Percentiles rank a stretch among this genome's conserved stretches.
These are phyloP conservation scores for Pochonia chlamydosporia DNA, from an alignment of 2,329 filamentous ascomycete species.

Conservation along the genomic window DNA sequence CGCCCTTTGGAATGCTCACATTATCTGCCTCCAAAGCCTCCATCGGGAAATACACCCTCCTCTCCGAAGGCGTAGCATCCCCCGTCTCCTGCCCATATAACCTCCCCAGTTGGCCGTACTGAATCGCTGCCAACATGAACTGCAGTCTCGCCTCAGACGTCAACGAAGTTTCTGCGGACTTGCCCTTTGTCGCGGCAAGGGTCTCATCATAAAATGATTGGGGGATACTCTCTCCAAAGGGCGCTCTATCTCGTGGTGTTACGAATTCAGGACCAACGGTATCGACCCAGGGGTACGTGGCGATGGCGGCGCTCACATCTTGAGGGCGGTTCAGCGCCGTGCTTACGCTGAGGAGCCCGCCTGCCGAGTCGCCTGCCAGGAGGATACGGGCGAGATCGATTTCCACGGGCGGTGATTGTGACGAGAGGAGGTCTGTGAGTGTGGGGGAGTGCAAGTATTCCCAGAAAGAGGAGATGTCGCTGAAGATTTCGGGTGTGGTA, in stretches of 20 bases:
- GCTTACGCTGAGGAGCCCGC: background rate
- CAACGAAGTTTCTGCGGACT: background rate
- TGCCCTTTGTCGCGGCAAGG: background rate
- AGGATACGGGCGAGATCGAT: background rate
- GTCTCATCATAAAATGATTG: background rate
- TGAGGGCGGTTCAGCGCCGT: background rate
- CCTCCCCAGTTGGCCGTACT: background rate
- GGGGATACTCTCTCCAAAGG: background rate
- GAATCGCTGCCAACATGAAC: background rate
- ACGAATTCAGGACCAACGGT: background rate
- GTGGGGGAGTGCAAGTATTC: background rate
- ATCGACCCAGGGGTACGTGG: background rate
- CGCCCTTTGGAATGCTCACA: background rate
- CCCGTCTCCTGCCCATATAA: background rate
- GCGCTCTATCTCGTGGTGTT: background rate
- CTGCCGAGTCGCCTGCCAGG: background rate
- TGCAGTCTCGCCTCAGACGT: background rate
- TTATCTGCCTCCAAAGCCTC: background rate
- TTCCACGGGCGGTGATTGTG: background rate
- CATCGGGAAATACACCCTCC: background rate
- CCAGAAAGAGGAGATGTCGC: background rate
- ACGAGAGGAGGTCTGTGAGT: background rate
- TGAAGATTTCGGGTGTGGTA: background rate
- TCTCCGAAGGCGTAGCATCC: too few species aligned
- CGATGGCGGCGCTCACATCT: background rate